Evolutionary conservation across 2,329 filamentous ascomycete species (phyloP), one percentile per base, ranked within the genome.

Genomic region (Ophiostoma populinum): DNA sequence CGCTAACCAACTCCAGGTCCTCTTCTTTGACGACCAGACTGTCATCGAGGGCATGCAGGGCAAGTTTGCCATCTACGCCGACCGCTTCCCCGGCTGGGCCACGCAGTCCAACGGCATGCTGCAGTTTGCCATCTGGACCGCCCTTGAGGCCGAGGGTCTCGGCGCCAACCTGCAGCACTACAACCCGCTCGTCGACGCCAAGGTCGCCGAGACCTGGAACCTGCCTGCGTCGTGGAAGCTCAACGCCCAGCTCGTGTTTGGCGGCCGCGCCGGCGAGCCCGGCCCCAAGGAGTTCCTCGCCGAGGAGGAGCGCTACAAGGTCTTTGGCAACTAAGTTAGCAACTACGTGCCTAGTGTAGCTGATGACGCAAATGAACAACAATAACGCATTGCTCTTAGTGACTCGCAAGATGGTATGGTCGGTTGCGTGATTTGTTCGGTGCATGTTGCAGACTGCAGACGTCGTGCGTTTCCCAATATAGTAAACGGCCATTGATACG

Each of bases 101-200:
- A 61, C 68, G 43, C 82, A 93, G 59, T 74, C 75, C 43, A 69
- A 67, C 53, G 86, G 69, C 55, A 93, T 93, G 73, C 70, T 81
- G 50, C 80, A 93, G 63, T 79, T 70, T 58, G 63, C 72, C 44
- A 53, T 83, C 46, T 93, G 85, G 85, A 76, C 75, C 13, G 80
- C 76, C 4, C 71, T 93, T 38, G 80, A 86, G 59, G 66, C 75
- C 41, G 82, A 90, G 53, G 83, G 85, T 20, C 70, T 92, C 38
- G 83, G 83, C 45, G 80, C 77, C 52, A 92, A 86, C 65, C 67
- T 93, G 35, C 85, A 93, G 66, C 85, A 93, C 63, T 92, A 92
- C 66, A 90, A 83, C 68, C 83, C 83, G 15, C 57, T 93, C 39
- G 71, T 92, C 46, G 79, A 92, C 58, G 63, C 66, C 44, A 71